These are phyloP conservation scores for Pugionium cornutum DNA, from an alignment of 345 rosid genomes.

Conservation along the genomic window DNA sequence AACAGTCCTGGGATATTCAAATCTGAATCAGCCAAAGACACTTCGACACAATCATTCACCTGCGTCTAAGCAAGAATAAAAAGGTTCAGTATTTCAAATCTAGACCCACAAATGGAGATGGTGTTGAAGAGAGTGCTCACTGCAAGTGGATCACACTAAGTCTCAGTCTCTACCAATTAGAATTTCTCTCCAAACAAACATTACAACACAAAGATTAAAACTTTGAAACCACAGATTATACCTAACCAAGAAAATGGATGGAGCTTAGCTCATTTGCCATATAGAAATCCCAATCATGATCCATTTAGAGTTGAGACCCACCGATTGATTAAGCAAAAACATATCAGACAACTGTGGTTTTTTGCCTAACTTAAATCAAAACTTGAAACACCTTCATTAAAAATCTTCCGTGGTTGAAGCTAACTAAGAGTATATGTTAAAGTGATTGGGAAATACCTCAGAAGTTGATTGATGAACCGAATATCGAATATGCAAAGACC, in stretches of 20 bases:
- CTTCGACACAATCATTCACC: conserved; percentile 52
- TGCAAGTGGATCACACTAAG: conserved; percentile 17
- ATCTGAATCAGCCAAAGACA: conserved; percentile 59
- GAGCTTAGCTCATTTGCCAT: background rate
- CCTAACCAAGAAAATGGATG: background rate
- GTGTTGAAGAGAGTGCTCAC: conserved; percentile 2
- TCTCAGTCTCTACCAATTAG: conserved; percentile 15
- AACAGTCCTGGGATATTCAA: conserved; percentile 78
- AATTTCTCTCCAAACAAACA: background rate
- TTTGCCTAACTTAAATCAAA: background rate
- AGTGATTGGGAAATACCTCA: conserved; percentile 43
- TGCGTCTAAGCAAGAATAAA: conserved; percentile 29
- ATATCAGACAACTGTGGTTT: conserved; percentile 6
- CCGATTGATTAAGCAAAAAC: too few species aligned
- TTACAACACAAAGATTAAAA: conserved; percentile 26
- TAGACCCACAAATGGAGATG: background rate
- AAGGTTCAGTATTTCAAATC: background rate
- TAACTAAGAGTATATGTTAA: background rate
- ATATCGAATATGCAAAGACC: conserved; percentile 70
- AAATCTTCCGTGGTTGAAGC: background rate
- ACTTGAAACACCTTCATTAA: background rate
- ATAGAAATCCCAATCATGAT: too few species aligned
- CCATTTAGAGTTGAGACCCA: background rate
- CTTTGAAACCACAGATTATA: conserved; percentile 13
- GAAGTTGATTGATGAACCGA: conserved; percentile 55